Conservation (phyloP, 1,139 yeast genomes). For the Ogataea hybrid region DNA sequence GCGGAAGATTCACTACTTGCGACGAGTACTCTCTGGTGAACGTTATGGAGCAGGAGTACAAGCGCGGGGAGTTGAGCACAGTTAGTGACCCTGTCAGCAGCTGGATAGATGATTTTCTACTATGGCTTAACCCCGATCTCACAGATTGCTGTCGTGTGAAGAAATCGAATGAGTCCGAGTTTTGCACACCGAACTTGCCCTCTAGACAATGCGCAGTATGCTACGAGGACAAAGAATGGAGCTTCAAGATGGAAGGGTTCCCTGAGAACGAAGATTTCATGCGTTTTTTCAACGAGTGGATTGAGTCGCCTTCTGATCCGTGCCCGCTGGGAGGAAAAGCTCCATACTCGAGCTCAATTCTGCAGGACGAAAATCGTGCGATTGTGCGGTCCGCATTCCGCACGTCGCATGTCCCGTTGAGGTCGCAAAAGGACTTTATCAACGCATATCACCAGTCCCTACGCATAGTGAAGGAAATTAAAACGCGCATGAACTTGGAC, state of each 20-base stretch:
- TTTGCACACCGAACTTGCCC: slow-evolving; percentile 70
- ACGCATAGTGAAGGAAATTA: slow-evolving; percentile 63
- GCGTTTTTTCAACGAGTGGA: slow-evolving; percentile 79
- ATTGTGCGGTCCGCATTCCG: slow-evolving; percentile 69
- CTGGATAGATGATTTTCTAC: slow-evolving; percentile 90
- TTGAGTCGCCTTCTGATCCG: slow-evolving; percentile 75
- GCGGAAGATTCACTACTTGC: slow-evolving; percentile 89
- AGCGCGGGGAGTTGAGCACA: slow-evolving; percentile 60
- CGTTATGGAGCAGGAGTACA: slow-evolving; percentile 82
- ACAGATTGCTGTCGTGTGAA: slow-evolving; percentile 81
- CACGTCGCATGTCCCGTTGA: slow-evolving; percentile 75
- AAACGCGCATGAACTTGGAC: slow-evolving; percentile 44
- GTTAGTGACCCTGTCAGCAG: slow-evolving; percentile 81
- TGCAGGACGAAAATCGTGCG: slow-evolving; percentile 35
- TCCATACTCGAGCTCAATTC: slow-evolving; percentile 70
- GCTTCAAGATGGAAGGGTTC: slow-evolving; percentile 74
- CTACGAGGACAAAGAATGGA: slow-evolving; percentile 60
- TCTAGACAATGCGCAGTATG: slow-evolving; percentile 74
- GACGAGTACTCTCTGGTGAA: slow-evolving; percentile 75
- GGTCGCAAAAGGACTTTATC: slow-evolving; percentile 83
- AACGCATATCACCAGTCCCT: slow-evolving; percentile 72
- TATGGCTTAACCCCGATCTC: slow-evolving; percentile 82
- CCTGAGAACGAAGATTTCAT: slow-evolving; percentile 72
- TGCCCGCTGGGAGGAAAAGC: slow-evolving; percentile 97
- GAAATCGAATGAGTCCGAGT: slow-evolving; percentile 37